These are phyloP conservation scores for Pterocarpus santalinus DNA, from an alignment of 306 rosid species.

Conservation along the genomic window DNA sequence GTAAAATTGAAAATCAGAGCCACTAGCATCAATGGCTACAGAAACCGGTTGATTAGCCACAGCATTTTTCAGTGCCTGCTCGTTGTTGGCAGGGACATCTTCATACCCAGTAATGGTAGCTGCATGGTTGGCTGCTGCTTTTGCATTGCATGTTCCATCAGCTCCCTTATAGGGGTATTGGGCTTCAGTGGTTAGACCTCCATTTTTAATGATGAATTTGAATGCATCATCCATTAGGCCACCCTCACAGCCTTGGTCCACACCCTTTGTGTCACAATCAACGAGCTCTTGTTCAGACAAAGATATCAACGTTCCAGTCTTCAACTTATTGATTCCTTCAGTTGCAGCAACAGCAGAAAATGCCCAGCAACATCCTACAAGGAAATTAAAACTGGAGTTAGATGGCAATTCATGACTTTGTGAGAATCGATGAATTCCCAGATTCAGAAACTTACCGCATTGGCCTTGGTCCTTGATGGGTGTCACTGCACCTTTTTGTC, in stretches of 20 bases:
- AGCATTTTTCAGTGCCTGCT: conserved; percentile 53
- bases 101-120: conserved; percentile 50
- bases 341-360: conserved; percentile 61
- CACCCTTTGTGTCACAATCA: conserved; percentile 55
- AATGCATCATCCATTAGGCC: conserved; percentile 59
- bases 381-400: background rate
- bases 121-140: conserved; percentile 1
- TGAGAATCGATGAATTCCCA: background rate
- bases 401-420: background rate
- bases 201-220: conserved; percentile 49
- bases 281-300: conserved; percentile 62
- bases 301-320: conserved; percentile 45
- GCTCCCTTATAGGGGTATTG: conserved; percentile 50
- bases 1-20: conserved; percentile 51
- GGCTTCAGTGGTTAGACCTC: conserved; percentile 48
- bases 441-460: conserved; percentile 44
- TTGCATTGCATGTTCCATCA: conserved; percentile 42
- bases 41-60: conserved; percentile 58
- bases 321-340: conserved; percentile 53
- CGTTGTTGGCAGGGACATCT: conserved; percentile 54
- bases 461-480: conserved; percentile 61
- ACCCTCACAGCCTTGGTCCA: conserved; percentile 58
- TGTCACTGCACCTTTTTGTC: conserved; percentile 55
- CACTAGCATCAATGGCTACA: conserved; percentile 59
- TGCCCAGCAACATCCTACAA: conserved; percentile 63